A percentile compares a stretch with the other conserved stretches of the same genome.
These are phyloP conservation scores for Aspergillus transmontanensis DNA, from an alignment of 2,329 filamentous ascomycete genomes.

Conservation along the genomic window DNA sequence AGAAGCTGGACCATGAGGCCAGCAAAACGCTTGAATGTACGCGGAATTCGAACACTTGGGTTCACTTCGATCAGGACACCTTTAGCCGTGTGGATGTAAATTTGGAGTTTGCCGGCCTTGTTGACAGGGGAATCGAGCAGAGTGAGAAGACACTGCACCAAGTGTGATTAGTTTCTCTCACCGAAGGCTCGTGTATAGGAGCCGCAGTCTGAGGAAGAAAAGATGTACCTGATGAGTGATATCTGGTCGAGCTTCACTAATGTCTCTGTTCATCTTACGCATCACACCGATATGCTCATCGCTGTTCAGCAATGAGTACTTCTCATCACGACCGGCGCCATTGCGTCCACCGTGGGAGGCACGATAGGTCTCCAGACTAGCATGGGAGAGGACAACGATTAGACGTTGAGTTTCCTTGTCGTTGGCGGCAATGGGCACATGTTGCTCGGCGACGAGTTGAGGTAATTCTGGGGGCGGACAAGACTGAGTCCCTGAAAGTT, in stretches of 20 bases:
- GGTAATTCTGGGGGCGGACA: conserved; percentile 89
- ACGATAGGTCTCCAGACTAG: conserved; percentile 96
- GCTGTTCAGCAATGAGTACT: conserved; percentile 96
- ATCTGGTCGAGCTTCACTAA: conserved; percentile 94
- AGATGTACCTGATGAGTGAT: conserved; percentile 92
- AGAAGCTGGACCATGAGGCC: conserved; percentile 98
- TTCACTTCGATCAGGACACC: conserved; percentile 97
- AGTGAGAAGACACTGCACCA: conserved; percentile 82
- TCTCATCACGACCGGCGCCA: conserved; percentile 76
- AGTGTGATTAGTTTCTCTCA: neutral
- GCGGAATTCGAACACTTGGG: conserved; percentile 94
- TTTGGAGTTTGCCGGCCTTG: conserved; percentile 95
- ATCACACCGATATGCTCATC: conserved; percentile 99
- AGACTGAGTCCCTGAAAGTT: conserved; percentile 77
- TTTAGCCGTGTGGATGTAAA: conserved; percentile 97
- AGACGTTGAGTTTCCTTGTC: conserved; percentile 91
- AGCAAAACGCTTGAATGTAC: conserved; percentile 98
- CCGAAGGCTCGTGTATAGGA: neutral
- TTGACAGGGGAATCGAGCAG: conserved; percentile 97
- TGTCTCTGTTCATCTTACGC: conserved; percentile 99
- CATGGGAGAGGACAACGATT: conserved; percentile 95
- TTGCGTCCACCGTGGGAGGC: conserved; percentile 72
- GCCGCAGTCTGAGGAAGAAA: conserved; percentile 6
- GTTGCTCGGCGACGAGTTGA: conserved; percentile 90
- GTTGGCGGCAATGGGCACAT: conserved; percentile 75